These are phyloP conservation scores for Biscutella laevigata DNA, from an alignment of 441 rosid genomes.

Conservation along the genomic window DNA sequence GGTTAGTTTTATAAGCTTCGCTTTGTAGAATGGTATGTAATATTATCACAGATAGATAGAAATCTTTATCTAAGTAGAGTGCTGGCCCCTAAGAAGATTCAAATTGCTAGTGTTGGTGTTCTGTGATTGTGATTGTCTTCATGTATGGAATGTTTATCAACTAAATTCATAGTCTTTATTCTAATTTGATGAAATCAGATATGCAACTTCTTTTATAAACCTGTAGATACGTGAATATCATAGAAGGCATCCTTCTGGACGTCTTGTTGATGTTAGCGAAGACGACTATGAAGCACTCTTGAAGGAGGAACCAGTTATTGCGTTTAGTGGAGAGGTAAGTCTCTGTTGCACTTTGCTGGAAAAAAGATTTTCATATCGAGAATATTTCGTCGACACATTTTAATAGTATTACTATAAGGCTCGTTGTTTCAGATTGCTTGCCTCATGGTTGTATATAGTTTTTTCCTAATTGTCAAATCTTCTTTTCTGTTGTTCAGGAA, in stretches of 20 bases:
- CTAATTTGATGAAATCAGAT: neutral
- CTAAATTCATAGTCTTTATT: neutral
- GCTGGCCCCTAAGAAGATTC: neutral
- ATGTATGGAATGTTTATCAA: neutral
- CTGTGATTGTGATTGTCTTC: neutral
- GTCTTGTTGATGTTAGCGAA: constrained; percentile 59
- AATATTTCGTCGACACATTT: constrained; percentile 7
- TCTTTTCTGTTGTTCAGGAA: constrained; percentile 47
- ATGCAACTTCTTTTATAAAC: neutral
- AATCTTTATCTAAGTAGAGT: neutral
- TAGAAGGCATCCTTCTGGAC: constrained; percentile 77
- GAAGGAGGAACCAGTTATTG: constrained; percentile 74
- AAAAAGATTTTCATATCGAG: neutral
- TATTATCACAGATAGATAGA: neutral
- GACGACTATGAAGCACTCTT: constrained; percentile 63
- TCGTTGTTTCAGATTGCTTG: neutral
- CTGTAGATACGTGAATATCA: constrained; percentile 89
- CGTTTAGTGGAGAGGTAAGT: constrained; percentile 87
- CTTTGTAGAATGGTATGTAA: neutral
- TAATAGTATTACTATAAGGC: neutral
- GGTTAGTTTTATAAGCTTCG: neutral
- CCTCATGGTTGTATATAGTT: neutral
- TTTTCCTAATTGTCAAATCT: neutral
- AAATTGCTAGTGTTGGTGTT: neutral
- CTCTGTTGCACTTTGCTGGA: neutral